These are phyloP conservation scores for Pseudopithomyces chartarum DNA, from an alignment of 2,329 filamentous ascomycete species.

Conservation along the genomic window DNA sequence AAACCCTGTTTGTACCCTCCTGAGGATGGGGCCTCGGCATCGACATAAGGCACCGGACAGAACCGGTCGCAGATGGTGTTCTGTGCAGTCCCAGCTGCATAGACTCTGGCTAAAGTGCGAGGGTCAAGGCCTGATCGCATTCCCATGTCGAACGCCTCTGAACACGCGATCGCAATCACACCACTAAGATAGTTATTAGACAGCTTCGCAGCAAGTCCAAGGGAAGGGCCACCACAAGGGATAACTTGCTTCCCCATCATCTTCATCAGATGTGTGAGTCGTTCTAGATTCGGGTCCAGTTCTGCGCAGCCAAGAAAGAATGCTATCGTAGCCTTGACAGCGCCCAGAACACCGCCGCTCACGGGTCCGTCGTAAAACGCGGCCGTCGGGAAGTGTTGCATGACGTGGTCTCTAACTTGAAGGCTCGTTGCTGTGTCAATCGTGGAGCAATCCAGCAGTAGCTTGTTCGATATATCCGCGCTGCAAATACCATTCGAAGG, in stretches of 20 bases:
- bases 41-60: slow-evolving; percentile 58
- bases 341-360: slow-evolving; percentile 59
- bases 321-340: slow-evolving; percentile 56
- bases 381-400: slow-evolving; percentile 45
- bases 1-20: slow-evolving; percentile 61
- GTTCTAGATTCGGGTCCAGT: slow-evolving; percentile 50
- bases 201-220: slow-evolving; percentile 64
- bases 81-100: slow-evolving; percentile 57
- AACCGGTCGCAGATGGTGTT: slow-evolving; percentile 58
- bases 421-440: slow-evolving; percentile 60
- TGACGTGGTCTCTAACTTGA: slow-evolving; percentile 49
- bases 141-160: slow-evolving; percentile 65
- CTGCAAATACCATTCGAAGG: slow-evolving; percentile 49
- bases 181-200: slow-evolving; percentile 67
- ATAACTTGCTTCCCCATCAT: slow-evolving; percentile 62
- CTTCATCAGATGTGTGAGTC: slow-evolving; percentile 51
- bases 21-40: slow-evolving; percentile 53
- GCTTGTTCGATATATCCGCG: slow-evolving; percentile 49
- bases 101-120: slow-evolving; percentile 57
- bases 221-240: slow-evolving; percentile 60
- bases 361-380: slow-evolving; percentile 61
- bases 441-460: slow-evolving; percentile 61
- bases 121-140: slow-evolving; percentile 63
- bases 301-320: slow-evolving; percentile 61
- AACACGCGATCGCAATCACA: slow-evolving; percentile 62